Conservation (phyloP, 1,284 basidiomycete genomes). For the Boletellus sp. region DNA sequence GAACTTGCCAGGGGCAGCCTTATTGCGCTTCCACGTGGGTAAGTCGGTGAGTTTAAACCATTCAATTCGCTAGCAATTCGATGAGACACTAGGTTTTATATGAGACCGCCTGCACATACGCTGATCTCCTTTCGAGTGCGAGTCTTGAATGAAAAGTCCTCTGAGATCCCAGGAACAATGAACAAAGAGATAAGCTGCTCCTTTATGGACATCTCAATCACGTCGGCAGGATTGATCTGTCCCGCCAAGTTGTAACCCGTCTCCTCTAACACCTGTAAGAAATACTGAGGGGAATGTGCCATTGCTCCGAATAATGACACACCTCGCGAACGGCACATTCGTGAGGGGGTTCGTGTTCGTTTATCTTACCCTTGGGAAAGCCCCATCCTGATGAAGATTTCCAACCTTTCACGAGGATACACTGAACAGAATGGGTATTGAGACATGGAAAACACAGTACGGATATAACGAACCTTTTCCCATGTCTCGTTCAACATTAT, state of each 20-base stretch:
- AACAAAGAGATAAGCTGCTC: constrained; percentile 91
- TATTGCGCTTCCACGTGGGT: constrained; percentile 90
- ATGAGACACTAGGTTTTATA: constrained; percentile 13
- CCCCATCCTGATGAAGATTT: constrained; percentile 96
- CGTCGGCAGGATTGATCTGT: constrained; percentile 66
- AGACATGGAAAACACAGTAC: constrained; percentile 1
- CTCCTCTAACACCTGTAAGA: constrained; percentile 81
- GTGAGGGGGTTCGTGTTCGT: constrained; percentile 82
- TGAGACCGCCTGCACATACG: constrained; percentile 49
- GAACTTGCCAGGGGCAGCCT: constrained; percentile 75
- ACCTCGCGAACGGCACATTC: constrained; percentile 91
- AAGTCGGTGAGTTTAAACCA: constrained; percentile 93
- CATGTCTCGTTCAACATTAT: constrained; percentile 90
- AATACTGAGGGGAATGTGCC: constrained; percentile 5
- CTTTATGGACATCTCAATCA: constrained; percentile 84
- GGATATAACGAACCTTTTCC: constrained; percentile 71
- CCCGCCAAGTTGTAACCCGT: constrained; percentile 85
- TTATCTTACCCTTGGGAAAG: constrained; percentile 99
- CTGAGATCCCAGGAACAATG: constrained; percentile 88
- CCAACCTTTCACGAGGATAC: constrained; percentile 95
- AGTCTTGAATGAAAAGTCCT: constrained; percentile 88
- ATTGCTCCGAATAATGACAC: constrained; percentile 19
- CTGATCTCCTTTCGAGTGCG: constrained; percentile 98
- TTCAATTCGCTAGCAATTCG: constrained; percentile 75
- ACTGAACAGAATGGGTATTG: constrained; percentile 44